These are phyloP conservation scores for Datisca glomerata DNA, from an alignment of 306 rosid species.

Conservation along the genomic window DNA sequence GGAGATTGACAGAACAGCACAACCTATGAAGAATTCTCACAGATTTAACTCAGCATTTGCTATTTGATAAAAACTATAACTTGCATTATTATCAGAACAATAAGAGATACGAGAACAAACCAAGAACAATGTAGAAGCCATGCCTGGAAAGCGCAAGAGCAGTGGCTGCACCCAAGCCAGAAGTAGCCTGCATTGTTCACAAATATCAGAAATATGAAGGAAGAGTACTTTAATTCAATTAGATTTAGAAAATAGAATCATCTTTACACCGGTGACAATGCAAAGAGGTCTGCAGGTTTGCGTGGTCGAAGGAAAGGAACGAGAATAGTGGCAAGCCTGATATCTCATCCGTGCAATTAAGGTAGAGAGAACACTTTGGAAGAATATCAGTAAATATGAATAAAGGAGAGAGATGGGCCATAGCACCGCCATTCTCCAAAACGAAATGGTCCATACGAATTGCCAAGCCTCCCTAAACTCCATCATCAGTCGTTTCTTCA, in stretches of 20 bases:
- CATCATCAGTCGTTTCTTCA: too few relatives aligned
- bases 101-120: conserved; percentile 12
- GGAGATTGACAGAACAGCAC: too few relatives aligned
- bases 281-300: conserved; percentile 38
- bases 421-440: conserved; percentile 63
- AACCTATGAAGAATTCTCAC: too few relatives aligned
- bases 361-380: conserved; percentile 13
- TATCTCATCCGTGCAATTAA: conserved; percentile 5
- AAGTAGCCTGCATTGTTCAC: conserved; percentile 56
- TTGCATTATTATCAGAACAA: not conserved
- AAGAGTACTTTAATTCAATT: not conserved
- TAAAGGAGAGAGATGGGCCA: conserved; percentile 33
- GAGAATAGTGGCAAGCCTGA: conserved; percentile 1
- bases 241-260: not conserved
- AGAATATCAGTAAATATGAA: conserved; percentile 35
- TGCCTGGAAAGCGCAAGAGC: conserved; percentile 54
- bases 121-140: conserved; percentile 67
- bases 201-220: not conserved
- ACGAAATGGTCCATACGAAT: conserved; percentile 34
- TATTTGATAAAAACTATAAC: too few relatives aligned
- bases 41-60: too few relatives aligned
- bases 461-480: conserved; percentile 23
- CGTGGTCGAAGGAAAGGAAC: conserved; percentile 28
- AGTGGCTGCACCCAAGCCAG: conserved; percentile 77
- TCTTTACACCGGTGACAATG: conserved; percentile 67